Evolutionary conservation across 1,139 yeast genomes (phyloP).

Genomic region (Suzukiozyma palmioleophila): DNA sequence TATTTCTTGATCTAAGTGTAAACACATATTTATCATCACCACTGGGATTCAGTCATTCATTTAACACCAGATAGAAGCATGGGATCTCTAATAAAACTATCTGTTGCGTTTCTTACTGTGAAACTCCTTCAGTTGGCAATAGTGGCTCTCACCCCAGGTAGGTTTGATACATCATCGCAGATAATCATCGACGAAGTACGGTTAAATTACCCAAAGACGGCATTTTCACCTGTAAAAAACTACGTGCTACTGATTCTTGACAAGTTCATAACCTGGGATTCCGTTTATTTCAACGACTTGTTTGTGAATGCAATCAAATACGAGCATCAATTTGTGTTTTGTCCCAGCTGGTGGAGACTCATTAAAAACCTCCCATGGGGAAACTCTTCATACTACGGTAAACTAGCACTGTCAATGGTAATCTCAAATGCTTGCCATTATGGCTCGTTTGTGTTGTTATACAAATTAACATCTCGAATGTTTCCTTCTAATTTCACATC

Average conservation of each 20-base stretch:
- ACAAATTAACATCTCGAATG: slow-evolving; percentile 37
- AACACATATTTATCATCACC: too few species aligned
- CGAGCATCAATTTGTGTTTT: slow-evolving; percentile 91
- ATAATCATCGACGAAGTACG: slow-evolving; percentile 15
- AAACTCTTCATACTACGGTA: slow-evolving; percentile 34
- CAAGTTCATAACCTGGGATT: slow-evolving; percentile 77
- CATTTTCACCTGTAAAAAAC: background rate
- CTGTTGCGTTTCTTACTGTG: slow-evolving; percentile 19
- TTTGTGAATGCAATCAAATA: slow-evolving; percentile 48
- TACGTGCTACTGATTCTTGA: slow-evolving; percentile 18
- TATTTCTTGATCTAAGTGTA: too few species aligned
- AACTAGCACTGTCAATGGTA: slow-evolving; percentile 39
- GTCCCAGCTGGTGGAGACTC: slow-evolving; percentile 69
- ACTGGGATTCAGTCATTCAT: too few species aligned
- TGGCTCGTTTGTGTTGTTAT: slow-evolving; percentile 46
- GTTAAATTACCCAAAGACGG: background rate
- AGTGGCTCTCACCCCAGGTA: slow-evolving; percentile 28
- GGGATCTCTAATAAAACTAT: slow-evolving; percentile 6
- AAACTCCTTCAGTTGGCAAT: slow-evolving; percentile 29
- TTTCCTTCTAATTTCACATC: slow-evolving; percentile 22
- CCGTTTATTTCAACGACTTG: slow-evolving; percentile 66
- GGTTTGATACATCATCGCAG: slow-evolving; percentile 39
- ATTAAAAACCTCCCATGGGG: slow-evolving; percentile 26
- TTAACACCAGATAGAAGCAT: too few species aligned
- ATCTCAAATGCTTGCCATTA: slow-evolving; percentile 54